A percentile compares a stretch with the other conserved stretches of the same genome.
phyloP scores from a whole-genome alignment of 441 rosid species.

The Euphorbia celastroides region DNA sequence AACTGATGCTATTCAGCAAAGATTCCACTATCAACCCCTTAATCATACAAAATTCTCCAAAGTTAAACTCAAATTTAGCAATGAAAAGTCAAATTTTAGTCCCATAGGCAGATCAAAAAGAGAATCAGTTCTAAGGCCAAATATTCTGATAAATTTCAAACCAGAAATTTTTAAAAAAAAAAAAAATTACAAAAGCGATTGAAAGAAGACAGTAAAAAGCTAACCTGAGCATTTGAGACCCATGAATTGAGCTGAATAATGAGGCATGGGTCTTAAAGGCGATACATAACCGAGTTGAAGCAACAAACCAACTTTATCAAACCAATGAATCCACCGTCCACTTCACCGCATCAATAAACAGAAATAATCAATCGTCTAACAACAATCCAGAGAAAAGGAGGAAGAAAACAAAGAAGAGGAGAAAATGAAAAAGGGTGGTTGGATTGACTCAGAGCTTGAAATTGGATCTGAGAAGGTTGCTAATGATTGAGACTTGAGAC shows the following conservation, averaged over 20 bases:
- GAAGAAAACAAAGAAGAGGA: constrained; percentile 1
- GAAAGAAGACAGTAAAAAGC: constrained; percentile 17
- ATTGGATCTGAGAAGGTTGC: constrained; percentile 36
- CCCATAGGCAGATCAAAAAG: not conserved
- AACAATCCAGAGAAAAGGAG: not conserved
- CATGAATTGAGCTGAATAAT: constrained; percentile 27
- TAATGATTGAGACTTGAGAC: constrained; percentile 38
- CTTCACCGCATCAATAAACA: constrained; percentile 6
- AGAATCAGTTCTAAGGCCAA: not conserved
- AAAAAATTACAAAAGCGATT: not conserved
- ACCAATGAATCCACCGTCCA: constrained; percentile 14
- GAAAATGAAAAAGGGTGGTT: constrained; percentile 17
- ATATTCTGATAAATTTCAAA: not conserved
- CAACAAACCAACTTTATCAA: constrained; percentile 12
- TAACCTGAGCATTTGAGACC: constrained; percentile 41
- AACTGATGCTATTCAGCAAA: not conserved
- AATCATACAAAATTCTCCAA: not conserved
- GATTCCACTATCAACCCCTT: constrained; percentile 1
- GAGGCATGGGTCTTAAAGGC: constrained; percentile 36
- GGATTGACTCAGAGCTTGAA: constrained; percentile 26
- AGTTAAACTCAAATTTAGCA: not conserved
- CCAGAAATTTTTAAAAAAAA: not conserved
- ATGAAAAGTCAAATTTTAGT: not conserved
- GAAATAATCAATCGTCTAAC: not conserved
- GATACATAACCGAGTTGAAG: constrained; percentile 17